Evolutionary conservation across 2,329 filamentous ascomycete genomes (phyloP).

Genomic region (Cephalotrichum gorgonifer): DNA sequence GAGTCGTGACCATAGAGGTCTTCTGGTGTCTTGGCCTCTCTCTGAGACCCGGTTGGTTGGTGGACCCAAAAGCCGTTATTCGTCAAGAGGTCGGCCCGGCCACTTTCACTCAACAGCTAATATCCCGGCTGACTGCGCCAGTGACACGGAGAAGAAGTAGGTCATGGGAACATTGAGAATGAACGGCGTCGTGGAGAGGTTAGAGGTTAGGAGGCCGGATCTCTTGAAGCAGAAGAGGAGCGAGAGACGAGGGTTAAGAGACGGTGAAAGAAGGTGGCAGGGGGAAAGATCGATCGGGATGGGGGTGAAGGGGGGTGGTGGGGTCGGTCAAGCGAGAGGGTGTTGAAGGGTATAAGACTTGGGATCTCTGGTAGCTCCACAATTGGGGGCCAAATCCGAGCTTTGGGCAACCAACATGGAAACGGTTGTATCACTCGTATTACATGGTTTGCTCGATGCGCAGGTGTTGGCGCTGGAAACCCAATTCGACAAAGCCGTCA

Average conservation of each 20-base stretch:
- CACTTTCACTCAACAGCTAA: background rate
- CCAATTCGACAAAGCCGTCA: background rate
- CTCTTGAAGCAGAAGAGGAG: background rate
- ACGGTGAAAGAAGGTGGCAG: background rate
- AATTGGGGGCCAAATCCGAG: constrained; percentile 1
- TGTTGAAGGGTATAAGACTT: background rate
- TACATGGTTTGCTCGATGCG: too few relatives aligned
- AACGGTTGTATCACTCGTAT: too few relatives aligned
- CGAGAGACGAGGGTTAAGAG: background rate
- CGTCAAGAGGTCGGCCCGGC: background rate
- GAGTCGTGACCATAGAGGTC: background rate
- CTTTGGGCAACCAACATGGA: background rate
- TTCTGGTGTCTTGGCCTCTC: background rate
- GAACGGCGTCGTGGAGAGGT: background rate
- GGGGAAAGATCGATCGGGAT: background rate
- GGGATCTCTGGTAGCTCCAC: background rate
- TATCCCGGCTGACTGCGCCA: background rate
- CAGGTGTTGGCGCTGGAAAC: background rate
- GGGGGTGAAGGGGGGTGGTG: background rate
- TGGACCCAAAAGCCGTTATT: background rate
- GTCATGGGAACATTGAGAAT: background rate
- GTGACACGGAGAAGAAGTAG: background rate
- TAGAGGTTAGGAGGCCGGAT: background rate
- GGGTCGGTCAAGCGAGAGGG: background rate
- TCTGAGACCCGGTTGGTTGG: background rate